Percentiles rank a stretch among this genome's conserved stretches.
Conservation (phyloP, 345 rosid species). For the Moricandia arvensis region DNA sequence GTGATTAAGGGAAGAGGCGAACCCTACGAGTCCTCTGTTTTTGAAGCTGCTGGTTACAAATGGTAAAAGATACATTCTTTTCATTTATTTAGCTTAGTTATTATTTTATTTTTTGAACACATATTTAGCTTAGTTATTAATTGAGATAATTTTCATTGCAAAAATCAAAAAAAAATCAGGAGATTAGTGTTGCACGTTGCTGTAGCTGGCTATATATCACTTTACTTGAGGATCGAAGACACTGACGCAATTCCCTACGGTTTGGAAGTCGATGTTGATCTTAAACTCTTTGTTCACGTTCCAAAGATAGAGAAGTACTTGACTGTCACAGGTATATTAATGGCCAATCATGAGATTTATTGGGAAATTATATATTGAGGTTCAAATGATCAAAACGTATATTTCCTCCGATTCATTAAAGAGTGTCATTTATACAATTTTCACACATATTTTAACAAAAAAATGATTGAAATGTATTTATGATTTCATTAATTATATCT, state of each 20-base stretch:
- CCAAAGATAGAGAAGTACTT: slow-evolving; percentile 28
- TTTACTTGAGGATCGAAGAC: slow-evolving; percentile 35
- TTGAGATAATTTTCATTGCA: not conserved
- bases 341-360: not conserved
- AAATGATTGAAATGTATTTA: no score
- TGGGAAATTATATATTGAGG: not conserved
- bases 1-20: slow-evolving; percentile 15
- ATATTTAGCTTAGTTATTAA: not conserved
- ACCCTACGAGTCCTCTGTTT: slow-evolving; percentile 38
- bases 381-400: no score
- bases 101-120: no score
- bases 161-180: slow-evolving; percentile 22
- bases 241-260: slow-evolving; percentile 13
- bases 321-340: slow-evolving; percentile 23
- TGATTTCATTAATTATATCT: no score
- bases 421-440: no score
- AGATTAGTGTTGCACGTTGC: slow-evolving; percentile 38
- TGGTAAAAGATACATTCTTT: slow-evolving; percentile 21
- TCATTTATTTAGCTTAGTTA: not conserved
- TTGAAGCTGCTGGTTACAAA: slow-evolving; percentile 44
- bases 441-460: no score
- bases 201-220: slow-evolving; percentile 35
- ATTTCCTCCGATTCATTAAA: no score
- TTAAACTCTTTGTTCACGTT: slow-evolving; percentile 38
- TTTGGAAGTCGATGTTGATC: slow-evolving; percentile 39